Evolutionary conservation across 768 basidiomycete genomes (phyloP), one percentile per base, ranked within the genome.

Genomic region (Trametes cubensis): DNA sequence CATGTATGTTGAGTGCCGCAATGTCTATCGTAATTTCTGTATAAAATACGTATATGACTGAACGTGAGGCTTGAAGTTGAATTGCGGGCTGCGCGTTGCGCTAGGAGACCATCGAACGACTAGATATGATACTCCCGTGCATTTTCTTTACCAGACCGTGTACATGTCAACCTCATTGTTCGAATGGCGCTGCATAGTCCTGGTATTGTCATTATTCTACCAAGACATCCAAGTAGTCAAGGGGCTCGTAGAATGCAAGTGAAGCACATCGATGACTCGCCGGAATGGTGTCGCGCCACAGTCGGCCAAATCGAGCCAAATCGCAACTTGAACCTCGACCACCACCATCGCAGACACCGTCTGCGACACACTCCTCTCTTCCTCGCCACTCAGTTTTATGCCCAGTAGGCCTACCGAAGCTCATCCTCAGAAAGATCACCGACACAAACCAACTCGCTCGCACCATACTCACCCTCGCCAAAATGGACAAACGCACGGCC

Each of bases 381-480:
- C 58, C 45, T 28, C 58, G 58, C 47, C 61, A 63, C 68, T 62
- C 53, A 59, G 49, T 88, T 90, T 81, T 89, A 90, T 90, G 89
- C 88, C 75, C 76, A 78, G 80, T 81, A 85, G 80, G 72, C 80
- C 77, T 64, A 71, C 73, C 58, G 73, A 81, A 75, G 69, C 52
- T 71, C 67, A 69, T 64, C 74, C 72, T 63, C 83, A 80, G 75
- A 68, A 68, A 61, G 64, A 69, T 69, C 78, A 50, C 66, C 65
- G 59, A 68, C 68, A 58, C 70, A 74, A 71, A 77, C 54, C 65
- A 60, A 64, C 68, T 46, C 69, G 74, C 67, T 61, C 71, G 26
- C 65, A 63, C 65, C 71, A 34, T 34, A 4, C 72, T 64, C 65
- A 61, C 55, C 60, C 42, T 25, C 62, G 55, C 71, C 80, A 85